phyloP scores from a whole-genome alignment of 2,329 filamentous ascomycete species.

The Lomentospora prolificans region DNA sequence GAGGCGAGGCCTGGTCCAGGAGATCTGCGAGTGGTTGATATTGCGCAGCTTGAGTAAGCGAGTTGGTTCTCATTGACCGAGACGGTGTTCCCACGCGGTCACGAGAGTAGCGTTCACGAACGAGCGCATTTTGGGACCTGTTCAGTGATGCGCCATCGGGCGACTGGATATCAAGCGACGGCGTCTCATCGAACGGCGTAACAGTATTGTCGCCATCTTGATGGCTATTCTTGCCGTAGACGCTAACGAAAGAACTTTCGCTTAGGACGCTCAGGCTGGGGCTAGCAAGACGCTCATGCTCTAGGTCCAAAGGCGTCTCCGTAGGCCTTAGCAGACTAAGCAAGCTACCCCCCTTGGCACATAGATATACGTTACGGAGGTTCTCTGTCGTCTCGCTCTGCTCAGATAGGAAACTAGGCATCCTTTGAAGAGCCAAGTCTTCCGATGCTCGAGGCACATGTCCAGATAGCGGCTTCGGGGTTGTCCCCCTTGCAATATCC shows the following conservation, averaged over 20 bases:
- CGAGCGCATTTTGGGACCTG: not conserved
- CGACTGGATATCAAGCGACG: not conserved
- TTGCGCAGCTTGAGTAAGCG: conserved; percentile 16
- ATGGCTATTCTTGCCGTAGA: conserved; percentile 38
- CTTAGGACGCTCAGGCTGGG: conserved; percentile 55
- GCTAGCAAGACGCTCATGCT: conserved; percentile 33
- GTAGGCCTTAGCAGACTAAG: conserved; percentile 38
- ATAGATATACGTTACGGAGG: conserved; percentile 49
- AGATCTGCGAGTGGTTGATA: conserved; percentile 35
- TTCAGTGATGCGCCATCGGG: not conserved
- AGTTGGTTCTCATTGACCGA: not conserved
- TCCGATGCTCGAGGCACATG: not conserved
- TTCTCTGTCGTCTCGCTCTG: conserved; percentile 49
- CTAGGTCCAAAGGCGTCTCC: conserved; percentile 28
- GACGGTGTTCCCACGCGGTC: not conserved
- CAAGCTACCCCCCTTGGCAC: conserved; percentile 33
- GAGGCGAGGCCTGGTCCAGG: conserved; percentile 34
- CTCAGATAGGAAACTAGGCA: conserved; percentile 58
- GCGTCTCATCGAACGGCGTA: not conserved
- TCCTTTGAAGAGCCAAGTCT: conserved; percentile 32
- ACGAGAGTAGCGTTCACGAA: not conserved
- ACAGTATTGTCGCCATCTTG: not conserved
- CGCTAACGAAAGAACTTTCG: conserved; percentile 56
- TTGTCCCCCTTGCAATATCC: not conserved
- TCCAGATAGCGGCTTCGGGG: conserved; percentile 10